These are phyloP conservation scores for Exophiala sideris DNA, from an alignment of 2,329 filamentous ascomycete species.

Conservation along the genomic window DNA sequence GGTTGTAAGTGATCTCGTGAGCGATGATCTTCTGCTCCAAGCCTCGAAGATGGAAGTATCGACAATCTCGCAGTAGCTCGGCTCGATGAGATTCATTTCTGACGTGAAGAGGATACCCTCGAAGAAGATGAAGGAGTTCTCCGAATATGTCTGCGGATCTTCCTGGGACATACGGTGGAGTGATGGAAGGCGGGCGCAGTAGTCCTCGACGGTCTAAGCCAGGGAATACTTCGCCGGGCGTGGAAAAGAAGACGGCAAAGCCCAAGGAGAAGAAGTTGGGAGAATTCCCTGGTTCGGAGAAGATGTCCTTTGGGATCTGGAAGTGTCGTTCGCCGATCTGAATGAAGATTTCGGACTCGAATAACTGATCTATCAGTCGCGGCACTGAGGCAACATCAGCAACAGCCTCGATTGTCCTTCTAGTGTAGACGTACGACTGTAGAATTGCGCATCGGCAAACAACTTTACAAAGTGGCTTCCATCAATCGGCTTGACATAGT, in stretches of 20 bases:
- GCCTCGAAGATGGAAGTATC: slow-evolving; percentile 90
- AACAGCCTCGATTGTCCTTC: neutral
- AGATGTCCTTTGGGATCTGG: slow-evolving; percentile 83
- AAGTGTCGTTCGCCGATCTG: slow-evolving; percentile 84
- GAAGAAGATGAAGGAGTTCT: slow-evolving; percentile 75
- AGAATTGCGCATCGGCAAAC: slow-evolving; percentile 94
- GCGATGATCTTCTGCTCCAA: slow-evolving; percentile 83
- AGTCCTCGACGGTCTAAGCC: slow-evolving; percentile 75
- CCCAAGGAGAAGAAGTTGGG: slow-evolving; percentile 95
- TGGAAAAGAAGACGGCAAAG: slow-evolving; percentile 82
- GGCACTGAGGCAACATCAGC: slow-evolving; percentile 59
- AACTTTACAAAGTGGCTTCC: slow-evolving; percentile 85
- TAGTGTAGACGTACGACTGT: slow-evolving; percentile 60
- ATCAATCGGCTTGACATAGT: slow-evolving; percentile 78
- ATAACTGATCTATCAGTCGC: slow-evolving; percentile 83
- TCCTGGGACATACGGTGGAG: slow-evolving; percentile 75
- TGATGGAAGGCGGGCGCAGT: slow-evolving; percentile 80
- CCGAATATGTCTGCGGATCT: slow-evolving; percentile 79
- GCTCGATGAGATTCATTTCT: slow-evolving; percentile 71
- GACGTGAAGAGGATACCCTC: slow-evolving; percentile 79
- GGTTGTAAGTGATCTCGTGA: slow-evolving; percentile 72
- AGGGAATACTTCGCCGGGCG: slow-evolving; percentile 76
- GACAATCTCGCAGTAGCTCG: slow-evolving; percentile 76
- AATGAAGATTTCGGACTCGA: slow-evolving; percentile 88
- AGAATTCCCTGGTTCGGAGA: slow-evolving; percentile 79